Evolutionary conservation across 768 basidiomycete genomes (phyloP).

Genomic region (Macrolepiota fuliginosa): DNA sequence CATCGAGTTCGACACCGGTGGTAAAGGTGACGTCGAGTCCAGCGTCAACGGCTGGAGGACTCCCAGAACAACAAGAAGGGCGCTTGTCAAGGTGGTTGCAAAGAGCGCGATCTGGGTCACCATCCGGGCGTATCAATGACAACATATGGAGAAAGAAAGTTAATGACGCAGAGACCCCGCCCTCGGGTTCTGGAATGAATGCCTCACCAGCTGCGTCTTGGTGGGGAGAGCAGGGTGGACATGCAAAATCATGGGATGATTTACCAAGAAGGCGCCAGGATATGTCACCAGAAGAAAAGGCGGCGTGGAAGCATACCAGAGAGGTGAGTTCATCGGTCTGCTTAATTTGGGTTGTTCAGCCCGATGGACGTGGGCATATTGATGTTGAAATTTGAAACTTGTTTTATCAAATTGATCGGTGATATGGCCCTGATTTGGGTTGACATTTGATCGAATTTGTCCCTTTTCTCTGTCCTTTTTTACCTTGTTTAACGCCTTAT

Average conservation of each 20-base stretch:
- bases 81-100: not conserved
- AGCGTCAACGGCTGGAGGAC: not conserved
- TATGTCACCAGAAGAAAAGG: slow-evolving; percentile 12
- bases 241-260: slow-evolving; percentile 13
- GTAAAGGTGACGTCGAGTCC: slow-evolving; percentile 11
- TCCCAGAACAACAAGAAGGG: slow-evolving; percentile 1
- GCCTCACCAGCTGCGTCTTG: slow-evolving; percentile 15
- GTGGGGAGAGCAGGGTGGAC: slow-evolving; percentile 13
- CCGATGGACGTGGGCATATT: too few relatives aligned
- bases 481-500: not conserved
- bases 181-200: not conserved
- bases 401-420: not conserved
- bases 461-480: not conserved
- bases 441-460: not conserved
- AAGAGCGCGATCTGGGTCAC: not conserved
- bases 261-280: slow-evolving; percentile 9
- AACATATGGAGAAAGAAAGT: slow-evolving; percentile 7
- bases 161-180: not conserved
- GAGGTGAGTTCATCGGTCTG: slow-evolving; percentile 10
- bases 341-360: too few relatives aligned
- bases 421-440: not conserved
- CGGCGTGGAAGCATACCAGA: slow-evolving; percentile 14
- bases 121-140: not conserved
- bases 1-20: not conserved
- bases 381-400: too few relatives aligned